Evolutionary conservation across 805 yeast genomes (phyloP), one percentile per base, ranked within the genome.

Genomic region (Metschnikowia arizonensis): DNA sequence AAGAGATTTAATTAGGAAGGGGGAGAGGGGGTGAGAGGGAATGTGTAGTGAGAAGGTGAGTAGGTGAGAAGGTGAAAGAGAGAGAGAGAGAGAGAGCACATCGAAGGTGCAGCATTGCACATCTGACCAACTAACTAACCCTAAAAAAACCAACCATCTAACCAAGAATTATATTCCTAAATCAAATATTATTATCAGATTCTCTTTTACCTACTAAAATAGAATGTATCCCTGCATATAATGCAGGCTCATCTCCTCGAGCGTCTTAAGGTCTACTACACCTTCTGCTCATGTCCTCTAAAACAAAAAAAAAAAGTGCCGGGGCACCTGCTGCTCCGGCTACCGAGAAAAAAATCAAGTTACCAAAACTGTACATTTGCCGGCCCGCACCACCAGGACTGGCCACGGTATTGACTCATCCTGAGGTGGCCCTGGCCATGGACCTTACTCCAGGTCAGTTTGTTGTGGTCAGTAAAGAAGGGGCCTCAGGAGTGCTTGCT

Each of bases 401-500:
- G 10, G 47, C 58, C n/a, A 73, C 72, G 40, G 55, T 66, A 8
- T 72, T 69, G 18, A 45, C 80, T 2, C 69, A 76, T 45, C 66
- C 72, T 0, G 72, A 73, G 1, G 66, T 76, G 1, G 60, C 79
- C 35, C 69, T 70, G 42, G 76, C 74, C 1, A 58, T 77, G 21
- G 83, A 76, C 17, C 62, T 78, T 10, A 49, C 57, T 6, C 53
- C 61, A 18, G 82, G 82, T 1, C 68, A 75, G 4, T 57, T 80
- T 47, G 73, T 79, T 12, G 57, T 68, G 33, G 49, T 80, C 2
- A 59, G 72, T 17, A 73, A 72, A 47, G 74, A 70, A 34, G 77
- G 78, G 2, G 68, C 72, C 1, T 62, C 63, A 6, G 61, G 64
- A 2, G 56, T 75, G 3, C 55, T 77, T 11, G 81, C 73, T 0